Evolutionary conservation across 192 early-diverging fungal genomes (phyloP), one percentile per base, ranked within the genome.

Genomic region (Umbelopsis ramanniana): DNA sequence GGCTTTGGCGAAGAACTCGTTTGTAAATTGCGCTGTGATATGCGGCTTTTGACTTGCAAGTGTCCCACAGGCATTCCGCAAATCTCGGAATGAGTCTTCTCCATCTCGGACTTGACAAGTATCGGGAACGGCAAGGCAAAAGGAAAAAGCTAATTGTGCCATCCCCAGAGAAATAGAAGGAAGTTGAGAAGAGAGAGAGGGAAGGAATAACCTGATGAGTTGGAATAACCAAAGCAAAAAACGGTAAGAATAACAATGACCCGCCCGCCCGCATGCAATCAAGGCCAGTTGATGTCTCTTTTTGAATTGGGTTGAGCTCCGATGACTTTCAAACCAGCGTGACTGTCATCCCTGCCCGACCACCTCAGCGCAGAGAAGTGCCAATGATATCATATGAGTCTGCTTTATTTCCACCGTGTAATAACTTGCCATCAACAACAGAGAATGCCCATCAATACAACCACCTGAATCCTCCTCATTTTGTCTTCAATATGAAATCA

Each of bases 291-390:
- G 57, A 29, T 63, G 57, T 63, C 57, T 63, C 57, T 63, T 63
- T 63, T 63, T 63, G 57, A 63, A 63, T 63, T 63, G 57, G 29
- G 57, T 63, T 63, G 57, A 63, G 57, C 57, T 63, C 57, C 57
- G 57, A 63, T 63, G 57, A 63, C 57, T 63, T 63, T 63, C 33
- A 12, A 63, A 63, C 57, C 17, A n/a, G 15, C 17, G 57, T 50
- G 33, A 17, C 57, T 63, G 57, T 17, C 33, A 26, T 35, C 17
- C 14, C 24, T 63, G 29, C 23, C 57, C 17, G 57, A 19, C 26
- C 33, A 17, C 15, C 19, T 26, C 4, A n/a, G 4, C 33, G 7
- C 57, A n/a, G 11, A 50, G 40, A 54, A 24, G 12, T 24, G 53
- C 23, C 23, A 22, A 54, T 24, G 53, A 54, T 54, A 54, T 54